Conservation (phyloP, 257 asterid genomes). For the Eucommia ulmoides region DNA sequence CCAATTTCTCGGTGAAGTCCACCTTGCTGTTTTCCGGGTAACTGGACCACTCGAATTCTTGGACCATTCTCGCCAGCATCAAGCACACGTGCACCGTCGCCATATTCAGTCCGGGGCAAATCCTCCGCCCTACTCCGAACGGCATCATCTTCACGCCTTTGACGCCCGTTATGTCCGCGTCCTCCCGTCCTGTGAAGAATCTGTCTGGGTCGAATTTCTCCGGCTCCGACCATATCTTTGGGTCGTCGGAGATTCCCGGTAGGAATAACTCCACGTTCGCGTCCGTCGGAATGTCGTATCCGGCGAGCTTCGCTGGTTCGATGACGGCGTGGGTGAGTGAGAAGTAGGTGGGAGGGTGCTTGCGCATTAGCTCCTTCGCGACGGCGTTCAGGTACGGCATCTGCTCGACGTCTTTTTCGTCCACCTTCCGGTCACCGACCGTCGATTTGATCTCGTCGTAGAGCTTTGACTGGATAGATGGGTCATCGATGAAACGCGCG, state of each 20-base stretch:
- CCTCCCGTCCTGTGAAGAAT: conserved; percentile 48
- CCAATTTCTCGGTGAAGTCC: conserved; percentile 67
- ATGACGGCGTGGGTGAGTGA: conserved; percentile 57
- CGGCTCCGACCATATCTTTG: conserved; percentile 63
- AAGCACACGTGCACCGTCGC: conserved; percentile 60
- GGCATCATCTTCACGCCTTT: conserved; percentile 74
- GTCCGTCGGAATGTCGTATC: conserved; percentile 67
- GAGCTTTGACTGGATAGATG: conserved; percentile 39
- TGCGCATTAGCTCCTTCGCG: conserved; percentile 62
- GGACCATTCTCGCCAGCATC: conserved; percentile 85
- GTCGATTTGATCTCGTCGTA: conserved; percentile 46
- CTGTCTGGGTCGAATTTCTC: conserved; percentile 76
- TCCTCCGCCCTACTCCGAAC: conserved; percentile 80
- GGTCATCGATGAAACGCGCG: conserved; percentile 64
- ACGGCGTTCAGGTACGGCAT: conserved; percentile 80
- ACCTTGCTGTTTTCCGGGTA: conserved; percentile 47
- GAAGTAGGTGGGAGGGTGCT: conserved; percentile 83
- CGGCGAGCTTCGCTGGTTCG: conserved; percentile 59
- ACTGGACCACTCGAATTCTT: conserved; percentile 77
- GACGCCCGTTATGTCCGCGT: conserved; percentile 76
- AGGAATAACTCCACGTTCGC: conserved; percentile 49
- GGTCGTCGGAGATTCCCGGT: conserved; percentile 65
- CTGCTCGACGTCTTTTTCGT: conserved; percentile 58
- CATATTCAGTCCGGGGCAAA: conserved; percentile 86
- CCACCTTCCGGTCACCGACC: conserved; percentile 45